Conservation (phyloP, 2,329 filamentous ascomycete species). For the Alternaria rosae region DNA sequence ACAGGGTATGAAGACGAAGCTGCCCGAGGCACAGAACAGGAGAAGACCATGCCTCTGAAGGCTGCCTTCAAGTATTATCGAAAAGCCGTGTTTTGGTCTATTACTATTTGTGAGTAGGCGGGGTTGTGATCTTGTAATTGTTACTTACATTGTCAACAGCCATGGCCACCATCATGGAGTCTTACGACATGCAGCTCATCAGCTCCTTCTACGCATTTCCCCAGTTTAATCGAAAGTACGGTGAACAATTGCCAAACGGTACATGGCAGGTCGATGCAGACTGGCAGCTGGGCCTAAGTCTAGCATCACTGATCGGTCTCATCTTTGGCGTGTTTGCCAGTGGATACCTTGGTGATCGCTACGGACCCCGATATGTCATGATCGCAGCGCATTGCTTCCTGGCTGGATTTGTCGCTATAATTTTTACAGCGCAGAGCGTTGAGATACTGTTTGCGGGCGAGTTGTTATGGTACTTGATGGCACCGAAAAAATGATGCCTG, state of each 20-base stretch:
- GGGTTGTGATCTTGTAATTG: no score
- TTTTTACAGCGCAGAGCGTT: conserved; percentile 26
- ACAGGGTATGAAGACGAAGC: conserved; percentile 1
- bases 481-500: not conserved
- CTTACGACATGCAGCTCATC: conserved; percentile 78
- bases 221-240: conserved; percentile 50
- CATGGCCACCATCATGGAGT: conserved; percentile 86
- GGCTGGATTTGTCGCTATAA: conserved; percentile 11
- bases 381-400: conserved; percentile 13
- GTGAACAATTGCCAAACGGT: conserved; percentile 40
- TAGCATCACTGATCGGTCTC: conserved; percentile 22
- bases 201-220: conserved; percentile 71
- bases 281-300: conserved; percentile 46
- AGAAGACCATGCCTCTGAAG: conserved; percentile 51
- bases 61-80: conserved; percentile 80
- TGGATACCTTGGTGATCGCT: conserved; percentile 47
- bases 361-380: conserved; percentile 35
- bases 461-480: conserved; percentile 50
- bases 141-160: conserved; percentile 55
- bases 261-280: conserved; percentile 45
- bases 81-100: conserved; percentile 79
- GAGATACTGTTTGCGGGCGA: conserved; percentile 66
- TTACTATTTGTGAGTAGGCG: conserved; percentile 67
- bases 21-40: conserved; percentile 4
- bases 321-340: conserved; percentile 50